Percentiles rank a stretch among this genome's conserved stretches.
Conservation (phyloP, 164 flowering plant species). For the Sextonia rubra region DNA sequence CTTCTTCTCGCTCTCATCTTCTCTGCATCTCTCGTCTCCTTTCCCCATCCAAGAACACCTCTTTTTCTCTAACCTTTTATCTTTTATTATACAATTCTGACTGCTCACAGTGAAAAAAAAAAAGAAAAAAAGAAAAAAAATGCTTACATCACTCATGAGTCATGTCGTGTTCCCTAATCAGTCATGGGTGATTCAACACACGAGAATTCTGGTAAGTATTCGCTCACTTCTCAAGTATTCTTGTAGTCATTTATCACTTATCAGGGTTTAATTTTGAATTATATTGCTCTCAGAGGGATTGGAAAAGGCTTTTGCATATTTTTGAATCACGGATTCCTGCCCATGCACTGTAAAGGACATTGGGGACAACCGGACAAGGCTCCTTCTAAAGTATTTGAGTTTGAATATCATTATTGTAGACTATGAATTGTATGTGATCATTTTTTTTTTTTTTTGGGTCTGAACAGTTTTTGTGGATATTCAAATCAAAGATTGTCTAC, state of each 20-base stretch:
- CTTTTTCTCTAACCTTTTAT: too few relatives aligned
- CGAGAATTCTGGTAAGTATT: conserved; percentile 46
- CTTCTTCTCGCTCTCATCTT: too few relatives aligned
- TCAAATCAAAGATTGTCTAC: neutral
- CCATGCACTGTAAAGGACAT: conserved; percentile 81
- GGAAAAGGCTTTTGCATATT: conserved; percentile 63
- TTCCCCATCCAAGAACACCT: too few relatives aligned
- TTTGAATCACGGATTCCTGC: conserved; percentile 97
- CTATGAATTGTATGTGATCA: neutral
- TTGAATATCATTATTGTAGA: neutral
- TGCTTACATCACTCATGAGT: conserved; percentile 91
- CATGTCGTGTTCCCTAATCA: conserved; percentile 88
- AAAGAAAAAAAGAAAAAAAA: conserved; percentile 78
- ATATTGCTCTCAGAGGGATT: conserved; percentile 24
- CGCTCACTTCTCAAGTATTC: neutral
- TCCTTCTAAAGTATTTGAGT: conserved; percentile 82
- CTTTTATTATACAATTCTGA: conserved; percentile 67
- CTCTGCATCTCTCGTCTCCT: too few relatives aligned
- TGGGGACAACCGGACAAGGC: conserved; percentile 49
- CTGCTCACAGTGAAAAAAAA: conserved; percentile 88
- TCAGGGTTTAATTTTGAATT: neutral
- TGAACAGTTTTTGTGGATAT: neutral
- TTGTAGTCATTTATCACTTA: neutral
- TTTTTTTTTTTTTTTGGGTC: neutral
- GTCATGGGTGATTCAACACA: conserved; percentile 73